These are phyloP conservation scores for Fusarium setosum DNA, from an alignment of 2,329 filamentous ascomycete genomes.

Conservation along the genomic window DNA sequence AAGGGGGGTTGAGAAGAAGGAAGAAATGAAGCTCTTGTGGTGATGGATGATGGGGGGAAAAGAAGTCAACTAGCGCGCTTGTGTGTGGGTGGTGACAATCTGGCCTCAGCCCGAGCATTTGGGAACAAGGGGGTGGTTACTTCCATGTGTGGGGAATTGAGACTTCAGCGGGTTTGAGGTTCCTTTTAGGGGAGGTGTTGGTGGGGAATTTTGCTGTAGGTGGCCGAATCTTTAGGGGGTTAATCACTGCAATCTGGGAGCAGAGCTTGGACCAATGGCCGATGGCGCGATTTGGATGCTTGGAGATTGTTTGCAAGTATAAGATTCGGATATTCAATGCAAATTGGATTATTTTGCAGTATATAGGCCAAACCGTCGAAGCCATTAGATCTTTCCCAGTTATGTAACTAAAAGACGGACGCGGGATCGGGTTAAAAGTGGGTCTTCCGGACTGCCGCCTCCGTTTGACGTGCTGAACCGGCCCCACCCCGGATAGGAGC, in stretches of 20 bases:
- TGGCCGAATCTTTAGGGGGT: constrained; percentile 10
- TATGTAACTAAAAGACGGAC: too few relatives aligned
- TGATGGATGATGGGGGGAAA: constrained; percentile 35
- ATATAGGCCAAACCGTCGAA: too few relatives aligned
- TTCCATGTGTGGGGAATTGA: constrained; percentile 26
- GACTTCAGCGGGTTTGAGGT: constrained; percentile 10
- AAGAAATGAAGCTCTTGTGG: constrained; percentile 22
- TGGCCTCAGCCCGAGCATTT: constrained; percentile 38
- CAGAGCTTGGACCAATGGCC: constrained; percentile 18
- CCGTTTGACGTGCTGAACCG: constrained; percentile 4
- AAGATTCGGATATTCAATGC: too few relatives aligned
- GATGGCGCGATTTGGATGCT: constrained; percentile 31
- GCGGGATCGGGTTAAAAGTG: too few relatives aligned
- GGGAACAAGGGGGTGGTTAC: constrained; percentile 25
- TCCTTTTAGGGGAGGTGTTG: neutral
- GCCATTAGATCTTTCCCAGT: too few relatives aligned
- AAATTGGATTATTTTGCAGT: too few relatives aligned
- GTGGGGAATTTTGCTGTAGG: too few relatives aligned
- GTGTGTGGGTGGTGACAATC: constrained; percentile 41
- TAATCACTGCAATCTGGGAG: constrained; percentile 16
- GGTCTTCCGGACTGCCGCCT: neutral
- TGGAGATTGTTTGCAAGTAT: too few relatives aligned
- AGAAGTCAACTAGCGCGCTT: constrained; percentile 5
- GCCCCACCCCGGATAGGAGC: constrained; percentile 26
- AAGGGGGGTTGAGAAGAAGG: constrained; percentile 9